These are phyloP conservation scores for Verticillium zaregamsianum DNA, from an alignment of 2,329 filamentous ascomycete species.

Conservation along the genomic window DNA sequence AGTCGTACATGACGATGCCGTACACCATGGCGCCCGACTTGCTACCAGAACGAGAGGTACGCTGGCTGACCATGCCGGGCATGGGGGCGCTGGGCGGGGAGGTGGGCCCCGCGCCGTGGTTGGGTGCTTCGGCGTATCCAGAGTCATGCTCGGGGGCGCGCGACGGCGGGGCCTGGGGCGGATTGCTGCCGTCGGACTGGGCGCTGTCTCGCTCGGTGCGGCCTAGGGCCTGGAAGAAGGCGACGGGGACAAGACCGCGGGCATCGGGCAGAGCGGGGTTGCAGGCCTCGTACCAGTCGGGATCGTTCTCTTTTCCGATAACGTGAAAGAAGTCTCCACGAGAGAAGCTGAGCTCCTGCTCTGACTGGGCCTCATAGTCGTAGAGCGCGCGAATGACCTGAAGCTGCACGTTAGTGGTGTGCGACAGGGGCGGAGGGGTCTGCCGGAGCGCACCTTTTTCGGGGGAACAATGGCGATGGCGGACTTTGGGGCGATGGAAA, in stretches of 20 bases:
- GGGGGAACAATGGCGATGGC: constrained; percentile 85
- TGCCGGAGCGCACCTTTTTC: constrained; percentile 68
- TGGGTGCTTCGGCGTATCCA: constrained; percentile 66
- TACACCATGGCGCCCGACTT: constrained; percentile 83
- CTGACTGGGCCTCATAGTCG: constrained; percentile 76
- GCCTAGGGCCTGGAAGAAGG: constrained; percentile 88
- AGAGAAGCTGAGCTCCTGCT: constrained; percentile 82
- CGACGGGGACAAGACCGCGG: constrained; percentile 86
- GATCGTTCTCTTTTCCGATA: constrained; percentile 89
- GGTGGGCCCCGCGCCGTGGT: constrained; percentile 6
- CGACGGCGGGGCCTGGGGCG: constrained; percentile 36
- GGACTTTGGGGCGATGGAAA: constrained; percentile 78
- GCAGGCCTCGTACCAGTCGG: constrained; percentile 97
- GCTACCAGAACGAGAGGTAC: constrained; percentile 43
- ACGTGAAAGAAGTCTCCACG: constrained; percentile 98
- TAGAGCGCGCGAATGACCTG: constrained; percentile 97
- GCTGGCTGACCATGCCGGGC: constrained; percentile 32
- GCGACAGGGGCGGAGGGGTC: not conserved
- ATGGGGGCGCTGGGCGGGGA: constrained; percentile 10
- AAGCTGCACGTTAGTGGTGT: not conserved
- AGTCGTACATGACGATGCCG: constrained; percentile 95
- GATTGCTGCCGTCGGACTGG: constrained; percentile 56
- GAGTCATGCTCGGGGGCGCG: constrained; percentile 81
- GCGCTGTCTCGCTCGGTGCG: constrained; percentile 89
- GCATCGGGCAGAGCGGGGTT: constrained; percentile 86